Evolutionary conservation across 139 green algal species (phyloP).

Genomic region (Tetradesmus obliquus): DNA sequence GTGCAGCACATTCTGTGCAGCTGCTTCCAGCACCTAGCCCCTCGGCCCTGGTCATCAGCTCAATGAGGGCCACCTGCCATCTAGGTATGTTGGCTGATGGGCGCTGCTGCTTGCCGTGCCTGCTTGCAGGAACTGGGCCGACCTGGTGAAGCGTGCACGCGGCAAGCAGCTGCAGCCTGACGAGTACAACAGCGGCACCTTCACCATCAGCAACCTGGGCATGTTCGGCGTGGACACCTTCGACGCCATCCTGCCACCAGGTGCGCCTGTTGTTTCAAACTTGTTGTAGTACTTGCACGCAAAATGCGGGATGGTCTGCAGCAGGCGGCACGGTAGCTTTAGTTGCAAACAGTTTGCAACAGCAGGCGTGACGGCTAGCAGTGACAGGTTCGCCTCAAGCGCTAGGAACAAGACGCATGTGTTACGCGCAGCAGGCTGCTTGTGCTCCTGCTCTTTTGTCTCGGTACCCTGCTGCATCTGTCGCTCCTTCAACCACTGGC

Average conservation of each 20-base stretch:
- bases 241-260: constrained; percentile 96
- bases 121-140: constrained; percentile 65
- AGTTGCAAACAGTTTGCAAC: neutral
- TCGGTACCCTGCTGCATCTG: neutral
- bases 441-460: too few relatives aligned
- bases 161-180: constrained; percentile 92
- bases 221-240: constrained; percentile 98
- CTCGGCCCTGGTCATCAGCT: too few relatives aligned
- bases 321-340: neutral
- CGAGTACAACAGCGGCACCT: constrained; percentile 92
- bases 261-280: constrained; percentile 47
- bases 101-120: neutral
- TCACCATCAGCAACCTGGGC: constrained; percentile 99
- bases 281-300: neutral
- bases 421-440: too few relatives aligned
- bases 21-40: too few relatives aligned
- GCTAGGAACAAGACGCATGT: too few relatives aligned
- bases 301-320: neutral
- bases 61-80: too few relatives aligned
- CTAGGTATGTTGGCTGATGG: neutral
- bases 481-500: neutral
- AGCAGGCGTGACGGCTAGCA: neutral
- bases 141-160: constrained; percentile 94
- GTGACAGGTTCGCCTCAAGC: neutral
- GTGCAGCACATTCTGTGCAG: too few relatives aligned